Evolutionary conservation across 306 rosid genomes (phyloP).

Genomic region (Lagenaria siceraria): DNA sequence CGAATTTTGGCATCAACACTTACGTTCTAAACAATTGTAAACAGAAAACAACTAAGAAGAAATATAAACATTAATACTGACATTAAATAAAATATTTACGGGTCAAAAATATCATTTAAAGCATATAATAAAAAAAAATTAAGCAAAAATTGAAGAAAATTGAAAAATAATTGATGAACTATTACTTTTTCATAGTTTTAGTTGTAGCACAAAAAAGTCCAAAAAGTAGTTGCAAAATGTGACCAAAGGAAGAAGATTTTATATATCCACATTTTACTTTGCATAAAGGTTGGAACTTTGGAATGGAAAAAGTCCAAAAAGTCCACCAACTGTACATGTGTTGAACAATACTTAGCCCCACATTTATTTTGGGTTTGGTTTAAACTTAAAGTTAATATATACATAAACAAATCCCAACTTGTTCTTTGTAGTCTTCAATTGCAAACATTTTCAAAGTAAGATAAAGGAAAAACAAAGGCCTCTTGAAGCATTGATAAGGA

Average conservation of each 20-base stretch:
- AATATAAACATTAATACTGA: too few species aligned
- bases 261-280: neutral
- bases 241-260: neutral
- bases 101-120: neutral
- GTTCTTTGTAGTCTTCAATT: neutral
- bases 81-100: neutral
- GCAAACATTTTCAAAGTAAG: neutral
- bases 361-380: neutral
- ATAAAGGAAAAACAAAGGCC: neutral
- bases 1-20: too few species aligned
- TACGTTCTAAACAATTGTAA: too few species aligned
- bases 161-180: neutral
- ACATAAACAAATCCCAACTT: neutral
- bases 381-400: neutral
- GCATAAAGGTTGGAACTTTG: neutral
- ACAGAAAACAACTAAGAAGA: too few species aligned
- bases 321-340: neutral
- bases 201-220: conserved; percentile 1
- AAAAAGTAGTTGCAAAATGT: conserved; percentile 3
- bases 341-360: neutral
- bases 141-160: too few species aligned
- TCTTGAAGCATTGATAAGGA: neutral
- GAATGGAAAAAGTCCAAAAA: conserved; percentile 1
- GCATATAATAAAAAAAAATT: too few species aligned
- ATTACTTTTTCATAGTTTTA: neutral